These are phyloP conservation scores for Curvularia hawaiiensis DNA, from an alignment of 2,329 filamentous ascomycete species.

Conservation along the genomic window DNA sequence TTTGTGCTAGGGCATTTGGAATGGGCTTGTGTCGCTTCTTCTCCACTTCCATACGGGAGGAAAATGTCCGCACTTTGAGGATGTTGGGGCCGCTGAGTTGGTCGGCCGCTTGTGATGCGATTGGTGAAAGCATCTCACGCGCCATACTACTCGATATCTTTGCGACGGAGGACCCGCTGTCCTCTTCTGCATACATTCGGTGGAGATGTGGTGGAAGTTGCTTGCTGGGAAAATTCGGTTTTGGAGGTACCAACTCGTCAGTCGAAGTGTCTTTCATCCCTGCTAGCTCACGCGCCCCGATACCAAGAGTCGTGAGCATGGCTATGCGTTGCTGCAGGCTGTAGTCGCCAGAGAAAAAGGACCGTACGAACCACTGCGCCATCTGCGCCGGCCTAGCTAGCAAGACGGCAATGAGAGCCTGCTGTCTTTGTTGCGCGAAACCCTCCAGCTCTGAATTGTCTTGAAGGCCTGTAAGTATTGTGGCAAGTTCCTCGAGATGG, in stretches of 20 bases:
- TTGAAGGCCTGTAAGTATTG: conserved; percentile 77
- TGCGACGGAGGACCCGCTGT: conserved; percentile 64
- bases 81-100: conserved; percentile 77
- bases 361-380: conserved; percentile 81
- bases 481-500: conserved; percentile 80
- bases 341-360: conserved; percentile 91
- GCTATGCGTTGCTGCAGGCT: conserved; percentile 83
- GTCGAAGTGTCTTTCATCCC: conserved; percentile 68
- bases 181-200: conserved; percentile 64
- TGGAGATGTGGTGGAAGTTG: conserved; percentile 76
- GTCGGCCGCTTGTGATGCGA: conserved; percentile 83
- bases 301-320: conserved; percentile 79
- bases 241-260: conserved; percentile 47
- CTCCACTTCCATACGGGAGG: conserved; percentile 72
- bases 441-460: conserved; percentile 78
- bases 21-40: conserved; percentile 64
- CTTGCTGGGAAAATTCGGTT: conserved; percentile 76
- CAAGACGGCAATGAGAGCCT: conserved; percentile 81
- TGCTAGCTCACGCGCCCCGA: conserved; percentile 83
- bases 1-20: conserved; percentile 76
- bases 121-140: conserved; percentile 75
- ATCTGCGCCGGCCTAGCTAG: conserved; percentile 77
- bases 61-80: conserved; percentile 90
- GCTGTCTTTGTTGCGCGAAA: conserved; percentile 76
- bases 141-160: conserved; percentile 71